A percentile compares a stretch with the other conserved stretches of the same genome.
These are phyloP conservation scores for Xanthoconium stramineum DNA, from an alignment of 768 basidiomycete genomes.

Conservation along the genomic window DNA sequence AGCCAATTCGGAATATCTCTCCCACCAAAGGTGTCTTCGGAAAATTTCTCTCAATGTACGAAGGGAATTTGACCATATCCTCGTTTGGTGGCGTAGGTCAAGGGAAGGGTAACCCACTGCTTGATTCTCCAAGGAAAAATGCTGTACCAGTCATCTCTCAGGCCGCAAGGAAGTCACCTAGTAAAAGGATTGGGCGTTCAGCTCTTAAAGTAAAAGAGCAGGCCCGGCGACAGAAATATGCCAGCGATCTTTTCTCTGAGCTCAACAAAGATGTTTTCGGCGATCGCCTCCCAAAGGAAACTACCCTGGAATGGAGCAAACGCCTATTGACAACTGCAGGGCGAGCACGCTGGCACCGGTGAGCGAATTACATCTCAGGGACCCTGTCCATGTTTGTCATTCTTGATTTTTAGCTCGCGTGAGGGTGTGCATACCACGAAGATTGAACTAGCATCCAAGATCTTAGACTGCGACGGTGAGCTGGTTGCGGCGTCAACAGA, in stretches of 20 bases:
- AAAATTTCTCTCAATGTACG: background rate
- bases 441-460: slow-evolving; percentile 81
- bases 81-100: slow-evolving; percentile 1
- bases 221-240: slow-evolving; percentile 47
- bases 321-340: slow-evolving; percentile 67
- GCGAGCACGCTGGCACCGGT: slow-evolving; percentile 64
- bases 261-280: slow-evolving; percentile 60
- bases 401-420: slow-evolving; percentile 39
- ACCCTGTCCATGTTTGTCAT: background rate
- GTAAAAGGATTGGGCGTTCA: slow-evolving; percentile 24
- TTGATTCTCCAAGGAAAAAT: slow-evolving; percentile 13
- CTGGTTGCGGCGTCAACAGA: background rate
- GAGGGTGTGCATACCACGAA: slow-evolving; percentile 57
- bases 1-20: slow-evolving; percentile 35
- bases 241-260: slow-evolving; percentile 54
- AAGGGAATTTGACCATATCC: background rate
- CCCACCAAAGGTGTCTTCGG: slow-evolving; percentile 1
- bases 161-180: slow-evolving; percentile 11
- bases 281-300: slow-evolving; percentile 48
- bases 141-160: background rate
- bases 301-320: slow-evolving; percentile 65
- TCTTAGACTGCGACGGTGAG: slow-evolving; percentile 73
- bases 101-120: slow-evolving; percentile 2
- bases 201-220: slow-evolving; percentile 41
- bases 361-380: slow-evolving; percentile 2